Base-by-base conservation (phyloP, 441 rosid genomes). In the Manihot esculenta region DNA sequence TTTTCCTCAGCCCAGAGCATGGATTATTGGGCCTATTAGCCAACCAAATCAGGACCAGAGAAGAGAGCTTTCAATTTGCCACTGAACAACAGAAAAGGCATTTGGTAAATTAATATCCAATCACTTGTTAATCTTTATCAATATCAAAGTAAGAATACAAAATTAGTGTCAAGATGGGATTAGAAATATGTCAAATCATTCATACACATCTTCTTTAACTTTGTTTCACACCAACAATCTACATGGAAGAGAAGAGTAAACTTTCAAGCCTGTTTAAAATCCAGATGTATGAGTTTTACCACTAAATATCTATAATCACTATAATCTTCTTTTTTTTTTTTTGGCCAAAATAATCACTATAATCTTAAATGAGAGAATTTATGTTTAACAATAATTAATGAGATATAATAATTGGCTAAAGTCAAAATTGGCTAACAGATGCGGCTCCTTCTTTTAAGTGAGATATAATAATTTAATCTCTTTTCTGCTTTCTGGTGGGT, bases 401-500 rank as follows among this genome's bases (percentile, higher is more conserved):
- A n/a, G n/a, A n/a, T n/a, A n/a, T n/a, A n/a, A 33, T 53, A 1
- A 10, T 14, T 38, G 15, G 42, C 27, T 21, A 47, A 10, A 11
- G 65, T 58, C 57, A 69, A 67, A 41, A 38, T 55, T 67, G 62
- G 51, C 51, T 4, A 7, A 35, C 21, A 11, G 20, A 41, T 62
- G 35, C 49, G 62, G 60, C 61, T 54, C 62, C 51, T 67, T 53
- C 62, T 14, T 35, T 53, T 66, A 12, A 38, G 59, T 14, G 13
- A 20, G 42, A 38, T 38, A 38, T 38, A 17, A 20, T 23, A 14
- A 44, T 35, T 67, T 23, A 26, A 51, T 53, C 33, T 20, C 9
- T 54, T 11, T 38, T 33, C 21, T 15, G 41, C 15, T 50, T 50
- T 18, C 58, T 17, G 3, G 17, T 1, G 18, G 13, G 50, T 23